Evolutionary conservation across 163 green algal genomes (phyloP).

Genomic region (Scenedesmus sp.): DNA sequence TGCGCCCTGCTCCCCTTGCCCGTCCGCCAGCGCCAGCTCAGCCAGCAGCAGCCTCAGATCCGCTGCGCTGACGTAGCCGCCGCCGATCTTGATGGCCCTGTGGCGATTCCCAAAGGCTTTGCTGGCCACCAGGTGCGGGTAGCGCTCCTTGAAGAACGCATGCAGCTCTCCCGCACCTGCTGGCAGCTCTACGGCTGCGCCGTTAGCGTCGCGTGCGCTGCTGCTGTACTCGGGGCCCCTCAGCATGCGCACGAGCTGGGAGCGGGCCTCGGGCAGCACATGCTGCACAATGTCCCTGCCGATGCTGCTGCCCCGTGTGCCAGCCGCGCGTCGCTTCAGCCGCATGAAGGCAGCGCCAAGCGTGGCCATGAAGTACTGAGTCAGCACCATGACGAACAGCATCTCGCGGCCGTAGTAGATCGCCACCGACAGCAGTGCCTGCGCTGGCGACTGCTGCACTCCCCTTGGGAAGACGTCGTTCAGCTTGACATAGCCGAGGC

Average conservation of each 20-base stretch:
- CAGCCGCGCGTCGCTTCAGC: background rate
- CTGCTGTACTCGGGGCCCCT: background rate
- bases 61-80: background rate
- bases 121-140: background rate
- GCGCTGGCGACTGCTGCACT: background rate
- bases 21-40: background rate
- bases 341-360: constrained; percentile 2
- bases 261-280: constrained; percentile 16
- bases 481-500: constrained; percentile 22
- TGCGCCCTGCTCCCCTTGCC: background rate
- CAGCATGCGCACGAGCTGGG: background rate
- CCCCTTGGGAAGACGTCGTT: background rate
- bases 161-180: background rate
- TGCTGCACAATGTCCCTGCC: constrained; percentile 2
- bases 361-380: constrained; percentile 51
- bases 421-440: background rate
- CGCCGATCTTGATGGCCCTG: background rate
- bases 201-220: background rate
- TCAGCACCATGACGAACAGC: constrained; percentile 42
- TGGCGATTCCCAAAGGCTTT: background rate
- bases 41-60: constrained; percentile 29
- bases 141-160: background rate
- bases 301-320: background rate
- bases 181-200: constrained; percentile 9
- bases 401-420: constrained; percentile 48